Evolutionary conservation across 805 yeast species (phyloP).

Genomic region (Cephaloascus albidus): DNA sequence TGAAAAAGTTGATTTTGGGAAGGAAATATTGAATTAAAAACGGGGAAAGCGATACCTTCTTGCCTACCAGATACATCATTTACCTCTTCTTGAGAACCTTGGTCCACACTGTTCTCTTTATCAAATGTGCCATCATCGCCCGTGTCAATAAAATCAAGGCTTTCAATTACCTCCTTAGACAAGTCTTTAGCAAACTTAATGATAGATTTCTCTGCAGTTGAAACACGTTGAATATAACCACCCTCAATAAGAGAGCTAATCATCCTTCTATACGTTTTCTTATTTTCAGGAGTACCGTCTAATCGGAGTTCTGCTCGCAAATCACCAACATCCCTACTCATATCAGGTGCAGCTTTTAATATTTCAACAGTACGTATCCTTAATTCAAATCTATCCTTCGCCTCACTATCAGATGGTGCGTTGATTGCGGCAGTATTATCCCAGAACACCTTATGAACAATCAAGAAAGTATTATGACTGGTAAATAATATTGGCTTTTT

Average conservation of each 20-base stretch:
- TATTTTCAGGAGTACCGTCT: slow-evolving; percentile 24
- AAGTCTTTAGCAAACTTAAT: slow-evolving; percentile 1
- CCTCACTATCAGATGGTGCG: slow-evolving; percentile 14
- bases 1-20: slow-evolving; percentile 55
- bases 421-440: slow-evolving; percentile 15
- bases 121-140: slow-evolving; percentile 15
- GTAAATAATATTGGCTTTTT: slow-evolving; percentile 27
- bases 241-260: slow-evolving; percentile 32
- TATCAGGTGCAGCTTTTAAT: slow-evolving; percentile 49
- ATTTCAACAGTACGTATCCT: slow-evolving; percentile 31
- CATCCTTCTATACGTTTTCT: slow-evolving; percentile 39
- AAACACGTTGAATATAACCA: slow-evolving; percentile 39
- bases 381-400: slow-evolving; percentile 11
- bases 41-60: slow-evolving; percentile 11
- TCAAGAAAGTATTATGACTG: slow-evolving; percentile 44
- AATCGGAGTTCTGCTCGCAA: slow-evolving; percentile 49
- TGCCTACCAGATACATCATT: slow-evolving; percentile 1
- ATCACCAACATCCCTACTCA: slow-evolving; percentile 52
- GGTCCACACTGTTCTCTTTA: slow-evolving; percentile 15
- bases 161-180: slow-evolving; percentile 1
- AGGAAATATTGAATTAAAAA: slow-evolving; percentile 50
- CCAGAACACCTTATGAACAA: slow-evolving; percentile 40
- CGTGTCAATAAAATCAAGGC: not conserved
- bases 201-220: slow-evolving; percentile 35
- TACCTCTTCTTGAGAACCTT: not conserved